Base-by-base conservation (phyloP, 768 basidiomycete species). In the Cystofilobasidium ferigula region DNA sequence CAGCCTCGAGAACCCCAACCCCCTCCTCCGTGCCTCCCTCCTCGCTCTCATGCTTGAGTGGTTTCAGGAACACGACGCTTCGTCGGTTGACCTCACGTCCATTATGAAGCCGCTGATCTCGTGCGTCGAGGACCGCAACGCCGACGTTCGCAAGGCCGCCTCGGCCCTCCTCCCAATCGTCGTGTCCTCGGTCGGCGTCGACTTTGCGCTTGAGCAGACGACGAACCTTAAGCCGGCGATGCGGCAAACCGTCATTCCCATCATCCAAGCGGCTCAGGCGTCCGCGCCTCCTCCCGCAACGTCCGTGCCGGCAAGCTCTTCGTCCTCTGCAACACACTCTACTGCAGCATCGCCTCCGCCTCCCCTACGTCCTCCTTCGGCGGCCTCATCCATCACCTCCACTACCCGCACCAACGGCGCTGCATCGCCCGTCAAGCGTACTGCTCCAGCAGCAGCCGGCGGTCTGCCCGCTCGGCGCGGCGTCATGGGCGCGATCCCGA, bases 151-250 rank as follows among this genome's bases (percentile, higher is more conserved):
- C 64, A 98, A 98, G 76, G 85, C 84, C 18, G 90, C 92, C 7
- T 87, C 89, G 70, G 84, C 85, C 1, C 74, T 97, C 34, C 76
- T 99, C 18, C 89, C 91, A 0, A 77, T 79, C 51, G 75, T 99
- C 63, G 85, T 98, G 57, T 77, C 80, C 3, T 83, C 76, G 56
- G 84, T 84, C 36, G 91, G 95, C 7, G 90, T 83, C 72, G 88
- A 91, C 70, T 84, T 84, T 71, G 85, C 98, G 58, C 80, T 95
- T 80, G 85, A 88, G 40, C 86, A 91, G 76, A 87, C 91, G 14
- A 85, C 82, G 68, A 83, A 85, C 0, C 79, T 99, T 68, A 99
- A 98, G 73, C 87, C 94, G 34, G 95, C 95, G 0, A 93, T 92
- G 13, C 85, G 86, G 62, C 78, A 83, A 48, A 86, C 86, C 34